Evolutionary conservation across 2,329 filamentous ascomycete species (phyloP).

Genomic region (Lachnum nothofagi): DNA sequence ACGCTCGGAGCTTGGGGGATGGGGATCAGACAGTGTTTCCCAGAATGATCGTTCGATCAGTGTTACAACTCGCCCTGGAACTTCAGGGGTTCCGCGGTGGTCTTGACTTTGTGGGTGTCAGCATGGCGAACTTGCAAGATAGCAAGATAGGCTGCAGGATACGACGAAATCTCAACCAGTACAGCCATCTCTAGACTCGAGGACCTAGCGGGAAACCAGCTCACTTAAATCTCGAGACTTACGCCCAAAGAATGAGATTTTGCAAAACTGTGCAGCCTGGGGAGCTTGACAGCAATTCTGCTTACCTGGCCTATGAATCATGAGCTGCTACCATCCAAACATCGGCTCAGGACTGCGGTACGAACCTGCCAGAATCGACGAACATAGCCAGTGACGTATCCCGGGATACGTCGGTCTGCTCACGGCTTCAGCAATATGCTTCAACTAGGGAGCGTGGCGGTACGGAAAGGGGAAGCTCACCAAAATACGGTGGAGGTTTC

Average conservation of each 20-base stretch:
- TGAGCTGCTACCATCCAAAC: conserved; percentile 11
- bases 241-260: too few relatives aligned
- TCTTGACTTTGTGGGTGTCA: conserved; percentile 62
- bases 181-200: background rate
- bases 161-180: background rate
- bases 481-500: conserved; percentile 95
- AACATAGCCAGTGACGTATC: conserved; percentile 90
- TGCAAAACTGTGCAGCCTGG: background rate
- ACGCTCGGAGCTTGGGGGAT: conserved; percentile 56
- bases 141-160: background rate
- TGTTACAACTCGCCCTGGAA: conserved; percentile 87
- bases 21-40: conserved; percentile 65
- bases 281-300: background rate
- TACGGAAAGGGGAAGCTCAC: conserved; percentile 45
- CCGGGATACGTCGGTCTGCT: conserved; percentile 75
- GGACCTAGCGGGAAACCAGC: background rate
- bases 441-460: background rate
- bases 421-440: background rate
- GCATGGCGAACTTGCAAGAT: conserved; percentile 4
- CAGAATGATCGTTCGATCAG: conserved; percentile 82
- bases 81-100: conserved; percentile 83
- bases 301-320: conserved; percentile 33
- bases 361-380: conserved; percentile 96
- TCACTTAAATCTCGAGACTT: background rate
- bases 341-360: conserved; percentile 15